Conservation (phyloP, 2,329 filamentous ascomycete species). For the Lomentospora prolificans region DNA sequence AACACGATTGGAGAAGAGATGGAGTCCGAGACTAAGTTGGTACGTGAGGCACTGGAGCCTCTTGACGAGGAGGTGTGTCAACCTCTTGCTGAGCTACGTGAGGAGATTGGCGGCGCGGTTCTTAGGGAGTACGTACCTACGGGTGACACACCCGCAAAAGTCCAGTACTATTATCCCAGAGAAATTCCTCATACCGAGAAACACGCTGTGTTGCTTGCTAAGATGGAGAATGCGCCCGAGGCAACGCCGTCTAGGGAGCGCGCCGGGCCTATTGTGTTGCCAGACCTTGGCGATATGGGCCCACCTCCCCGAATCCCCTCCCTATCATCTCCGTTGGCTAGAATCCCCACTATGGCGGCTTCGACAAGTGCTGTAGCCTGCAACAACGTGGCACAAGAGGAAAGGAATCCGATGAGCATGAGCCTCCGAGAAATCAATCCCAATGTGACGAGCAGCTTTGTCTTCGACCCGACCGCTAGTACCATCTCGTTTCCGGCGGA, state of each 20-base stretch:
- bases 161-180: constrained; percentile 70
- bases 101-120: constrained; percentile 51
- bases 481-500: constrained; percentile 29
- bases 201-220: constrained; percentile 33
- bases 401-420: constrained; percentile 22
- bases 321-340: neutral
- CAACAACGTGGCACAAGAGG: constrained; percentile 14
- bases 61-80: constrained; percentile 52
- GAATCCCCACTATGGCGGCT: neutral
- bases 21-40: constrained; percentile 44
- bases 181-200: constrained; percentile 63
- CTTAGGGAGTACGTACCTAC: constrained; percentile 78
- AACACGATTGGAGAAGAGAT: constrained; percentile 61
- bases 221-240: constrained; percentile 18
- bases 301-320: neutral
- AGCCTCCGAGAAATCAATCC: constrained; percentile 49
- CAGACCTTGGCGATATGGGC: neutral
- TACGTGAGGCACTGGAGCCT: constrained; percentile 52
- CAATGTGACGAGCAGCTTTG: constrained; percentile 32
- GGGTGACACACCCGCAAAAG: constrained; percentile 75
- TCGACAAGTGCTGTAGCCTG: neutral
- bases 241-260: neutral
- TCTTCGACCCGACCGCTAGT: constrained; percentile 33
- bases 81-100: constrained; percentile 62
- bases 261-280: neutral